Base-by-base conservation (phyloP, 148 eudicot species). In the Rheum nobile region DNA sequence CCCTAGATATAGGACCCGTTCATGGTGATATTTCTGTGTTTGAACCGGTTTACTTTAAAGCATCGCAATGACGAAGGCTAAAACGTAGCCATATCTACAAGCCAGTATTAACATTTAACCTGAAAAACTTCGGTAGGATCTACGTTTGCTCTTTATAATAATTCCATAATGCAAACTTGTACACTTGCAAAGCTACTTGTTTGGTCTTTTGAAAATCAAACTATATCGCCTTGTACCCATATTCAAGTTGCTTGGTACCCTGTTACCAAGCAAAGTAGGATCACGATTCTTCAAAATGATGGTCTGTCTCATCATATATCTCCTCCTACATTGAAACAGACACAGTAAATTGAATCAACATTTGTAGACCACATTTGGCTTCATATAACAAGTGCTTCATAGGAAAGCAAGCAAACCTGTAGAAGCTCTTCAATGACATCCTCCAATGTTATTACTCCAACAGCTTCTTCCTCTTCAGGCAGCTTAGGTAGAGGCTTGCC, bases 251-350 rank as follows among this genome's bases (percentile, higher is more conserved):
- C n/a, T n/a, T 0, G 4, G 3, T 41, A 46, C 19, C 0, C 17
- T 16, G 5, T 46, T 1, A 12, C 52, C 52, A 1, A n/a, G 52
- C 8, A 41, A 41, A 41, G 52, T 13, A 16, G 4, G 21, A 47
- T 93, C 84, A 89, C 48, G 91, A 87, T 43, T 85, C 90, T 48
- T 89, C 97, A 28, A 69, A 78, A 55, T 88, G 96, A 71, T 91
- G 96, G 78, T 91, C 98, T 6, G 96, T 94, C 80, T 94, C 98
- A 48, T 94, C 98, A 79, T 83, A 94, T n/a, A 94, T 94, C 86
- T 94, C 98, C 87, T 91, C 98, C 98, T 94, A 79, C 83, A 82
- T 44, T 57, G 17, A 46, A 59, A 4, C 4, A 61, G 57, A 39
- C 26, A 16, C 2, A 24, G 34, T 46, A 22, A 5, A 1, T 4